These are phyloP conservation scores for Immersiella caudata DNA, from an alignment of 495 filamentous ascomycete species.

Conservation along the genomic window DNA sequence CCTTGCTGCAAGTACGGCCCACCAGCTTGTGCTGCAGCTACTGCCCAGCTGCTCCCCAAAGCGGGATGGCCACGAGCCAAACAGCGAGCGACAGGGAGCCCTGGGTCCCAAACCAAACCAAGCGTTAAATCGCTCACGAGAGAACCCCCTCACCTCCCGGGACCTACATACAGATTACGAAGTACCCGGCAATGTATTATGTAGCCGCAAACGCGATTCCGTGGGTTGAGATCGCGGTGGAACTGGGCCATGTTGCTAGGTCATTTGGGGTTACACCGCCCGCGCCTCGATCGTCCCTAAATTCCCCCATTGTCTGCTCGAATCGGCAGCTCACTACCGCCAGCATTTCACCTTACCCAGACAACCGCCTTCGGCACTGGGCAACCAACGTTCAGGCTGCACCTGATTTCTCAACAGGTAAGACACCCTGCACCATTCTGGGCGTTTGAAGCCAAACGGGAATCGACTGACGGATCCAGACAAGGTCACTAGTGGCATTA, in stretches of 20 bases:
- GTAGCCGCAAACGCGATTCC: background rate
- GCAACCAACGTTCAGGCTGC: background rate
- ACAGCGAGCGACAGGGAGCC: background rate
- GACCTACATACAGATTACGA: background rate
- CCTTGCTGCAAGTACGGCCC: background rate
- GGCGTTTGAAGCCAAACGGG: background rate
- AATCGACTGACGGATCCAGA: background rate
- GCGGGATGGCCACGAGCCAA: background rate
- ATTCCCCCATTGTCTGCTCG: background rate
- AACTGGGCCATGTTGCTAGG: background rate
- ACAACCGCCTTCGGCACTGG: background rate
- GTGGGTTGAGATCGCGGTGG: background rate
- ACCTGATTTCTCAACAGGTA: background rate
- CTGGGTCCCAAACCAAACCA: background rate
- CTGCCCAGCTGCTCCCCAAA: background rate
- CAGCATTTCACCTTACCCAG: background rate
- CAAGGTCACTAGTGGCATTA: background rate
- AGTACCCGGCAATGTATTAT: background rate
- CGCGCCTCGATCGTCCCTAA: background rate
- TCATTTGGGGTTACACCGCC: conserved; percentile 7
- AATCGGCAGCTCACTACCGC: background rate
- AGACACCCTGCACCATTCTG: background rate
- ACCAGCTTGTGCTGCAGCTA: background rate
- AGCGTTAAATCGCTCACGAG: background rate
- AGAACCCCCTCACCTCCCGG: background rate